phyloP scores from a whole-genome alignment of 202 grass and related monocot genomes.

The Panicum hallii region DNA sequence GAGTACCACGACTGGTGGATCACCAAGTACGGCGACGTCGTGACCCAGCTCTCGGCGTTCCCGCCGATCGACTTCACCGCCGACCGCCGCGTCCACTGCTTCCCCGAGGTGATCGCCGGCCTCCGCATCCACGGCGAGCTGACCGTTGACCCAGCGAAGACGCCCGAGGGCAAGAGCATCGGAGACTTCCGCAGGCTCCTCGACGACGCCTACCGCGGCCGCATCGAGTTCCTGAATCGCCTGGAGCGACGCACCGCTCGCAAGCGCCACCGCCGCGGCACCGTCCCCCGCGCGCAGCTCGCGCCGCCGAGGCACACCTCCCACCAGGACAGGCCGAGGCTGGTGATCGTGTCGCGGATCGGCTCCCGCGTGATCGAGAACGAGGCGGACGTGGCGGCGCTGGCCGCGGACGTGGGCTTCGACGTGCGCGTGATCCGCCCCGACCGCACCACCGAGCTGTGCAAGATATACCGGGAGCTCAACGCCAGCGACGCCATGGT shows the following conservation, averaged over 20 bases:
- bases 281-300: not conserved
- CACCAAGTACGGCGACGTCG: constrained; percentile 79
- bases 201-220: constrained; percentile 71
- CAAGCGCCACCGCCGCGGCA: constrained; percentile 35
- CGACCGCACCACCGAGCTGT: constrained; percentile 63
- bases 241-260: constrained; percentile 36
- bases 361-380: constrained; percentile 84
- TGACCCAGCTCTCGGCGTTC: constrained; percentile 62
- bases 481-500: constrained; percentile 85
- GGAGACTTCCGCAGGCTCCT: constrained; percentile 72
- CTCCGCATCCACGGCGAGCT: constrained; percentile 93
- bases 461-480: constrained; percentile 70
- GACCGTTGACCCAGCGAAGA: constrained; percentile 60
- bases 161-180: constrained; percentile 62
- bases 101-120: constrained; percentile 81
- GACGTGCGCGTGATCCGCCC: constrained; percentile 69
- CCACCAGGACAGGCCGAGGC: constrained; percentile 31
- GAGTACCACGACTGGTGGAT: constrained; percentile 97
- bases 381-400: constrained; percentile 45
- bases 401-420: constrained; percentile 63
- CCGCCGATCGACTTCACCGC: constrained; percentile 68
- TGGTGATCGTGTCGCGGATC: constrained; percentile 72
- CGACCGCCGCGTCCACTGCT: constrained; percentile 87
- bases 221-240: constrained; percentile 57
- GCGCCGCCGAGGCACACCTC: not conserved